phyloP scores from a whole-genome alignment of 2,329 filamentous ascomycete species.

The Xylaria sp. region DNA sequence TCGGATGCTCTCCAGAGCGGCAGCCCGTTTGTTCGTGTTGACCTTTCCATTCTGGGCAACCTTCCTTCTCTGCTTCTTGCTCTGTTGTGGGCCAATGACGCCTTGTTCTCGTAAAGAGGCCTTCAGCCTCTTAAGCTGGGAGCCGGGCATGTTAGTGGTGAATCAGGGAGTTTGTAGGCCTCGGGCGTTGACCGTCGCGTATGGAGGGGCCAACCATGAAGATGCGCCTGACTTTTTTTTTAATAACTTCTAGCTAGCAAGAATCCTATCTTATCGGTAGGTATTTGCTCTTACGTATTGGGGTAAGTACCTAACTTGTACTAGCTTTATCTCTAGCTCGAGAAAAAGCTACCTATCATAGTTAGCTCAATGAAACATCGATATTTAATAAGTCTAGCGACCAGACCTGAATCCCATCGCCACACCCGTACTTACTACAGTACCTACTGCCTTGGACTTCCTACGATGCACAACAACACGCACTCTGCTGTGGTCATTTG shows the following conservation, averaged over 20 bases:
- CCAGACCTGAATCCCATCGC: neutral
- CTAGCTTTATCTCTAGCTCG: neutral
- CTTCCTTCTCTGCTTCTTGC: conserved; percentile 91
- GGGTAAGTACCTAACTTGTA: neutral
- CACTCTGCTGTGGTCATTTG: conserved; percentile 2
- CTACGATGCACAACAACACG: conserved; percentile 1
- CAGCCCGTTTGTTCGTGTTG: conserved; percentile 76
- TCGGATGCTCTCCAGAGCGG: conserved; percentile 84
- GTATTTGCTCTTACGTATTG: neutral
- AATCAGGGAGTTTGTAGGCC: neutral
- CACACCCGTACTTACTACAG: neutral
- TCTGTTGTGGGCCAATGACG: conserved; percentile 89
- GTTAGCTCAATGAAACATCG: neutral
- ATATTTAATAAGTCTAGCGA: neutral
- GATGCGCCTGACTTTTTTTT: conserved; percentile 30
- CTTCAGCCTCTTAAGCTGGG: conserved; percentile 96
- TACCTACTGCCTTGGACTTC: neutral
- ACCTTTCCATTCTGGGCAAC: conserved; percentile 72
- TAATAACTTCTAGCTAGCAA: neutral
- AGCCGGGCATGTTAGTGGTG: conserved; percentile 78
- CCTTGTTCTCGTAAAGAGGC: conserved; percentile 89
- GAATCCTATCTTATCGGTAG: conserved; percentile 42
- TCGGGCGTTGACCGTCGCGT: conserved; percentile 11
- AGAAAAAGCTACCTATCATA: neutral
- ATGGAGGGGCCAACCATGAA: conserved; percentile 28